phyloP scores from a whole-genome alignment of 768 basidiomycete species.

The Suillus bovinus region DNA sequence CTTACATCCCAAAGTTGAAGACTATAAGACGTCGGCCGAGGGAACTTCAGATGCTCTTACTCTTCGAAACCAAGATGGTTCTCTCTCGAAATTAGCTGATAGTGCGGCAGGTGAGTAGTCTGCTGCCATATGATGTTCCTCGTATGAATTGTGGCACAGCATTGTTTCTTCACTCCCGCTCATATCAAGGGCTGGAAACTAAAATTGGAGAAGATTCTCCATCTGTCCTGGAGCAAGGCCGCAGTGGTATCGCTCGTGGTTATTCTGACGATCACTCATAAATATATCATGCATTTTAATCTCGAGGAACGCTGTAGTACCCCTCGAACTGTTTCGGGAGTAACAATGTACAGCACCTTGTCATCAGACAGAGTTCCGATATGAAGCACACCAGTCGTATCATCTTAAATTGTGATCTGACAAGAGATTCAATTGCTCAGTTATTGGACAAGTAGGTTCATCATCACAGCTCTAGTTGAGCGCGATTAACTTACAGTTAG shows the following conservation, averaged over 20 bases:
- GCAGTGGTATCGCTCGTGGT: slow-evolving; percentile 86
- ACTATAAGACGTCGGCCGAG: slow-evolving; percentile 15
- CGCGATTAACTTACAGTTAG: background rate
- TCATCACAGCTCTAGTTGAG: background rate
- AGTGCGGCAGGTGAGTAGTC: slow-evolving; percentile 66
- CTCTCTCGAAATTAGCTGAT: slow-evolving; percentile 54
- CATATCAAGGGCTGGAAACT: slow-evolving; percentile 80
- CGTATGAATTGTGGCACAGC: slow-evolving; percentile 37
- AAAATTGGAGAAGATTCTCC: slow-evolving; percentile 79
- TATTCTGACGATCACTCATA: slow-evolving; percentile 58
- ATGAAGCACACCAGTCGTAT: background rate
- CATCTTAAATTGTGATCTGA: background rate
- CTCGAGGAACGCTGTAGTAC: background rate
- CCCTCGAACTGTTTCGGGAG: background rate
- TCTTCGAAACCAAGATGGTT: slow-evolving; percentile 62
- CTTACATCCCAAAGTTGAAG: slow-evolving; percentile 14
- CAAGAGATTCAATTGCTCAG: background rate
- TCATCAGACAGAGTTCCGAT: background rate
- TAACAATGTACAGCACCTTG: background rate
- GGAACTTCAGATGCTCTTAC: slow-evolving; percentile 46
- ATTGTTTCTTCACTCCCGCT: slow-evolving; percentile 70
- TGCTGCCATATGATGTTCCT: slow-evolving; percentile 10
- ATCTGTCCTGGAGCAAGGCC: slow-evolving; percentile 81
- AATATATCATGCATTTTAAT: background rate
- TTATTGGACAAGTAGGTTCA: background rate